Evolutionary conservation across 306 rosid genomes (phyloP).

Genomic region (Luffa acutangula): DNA sequence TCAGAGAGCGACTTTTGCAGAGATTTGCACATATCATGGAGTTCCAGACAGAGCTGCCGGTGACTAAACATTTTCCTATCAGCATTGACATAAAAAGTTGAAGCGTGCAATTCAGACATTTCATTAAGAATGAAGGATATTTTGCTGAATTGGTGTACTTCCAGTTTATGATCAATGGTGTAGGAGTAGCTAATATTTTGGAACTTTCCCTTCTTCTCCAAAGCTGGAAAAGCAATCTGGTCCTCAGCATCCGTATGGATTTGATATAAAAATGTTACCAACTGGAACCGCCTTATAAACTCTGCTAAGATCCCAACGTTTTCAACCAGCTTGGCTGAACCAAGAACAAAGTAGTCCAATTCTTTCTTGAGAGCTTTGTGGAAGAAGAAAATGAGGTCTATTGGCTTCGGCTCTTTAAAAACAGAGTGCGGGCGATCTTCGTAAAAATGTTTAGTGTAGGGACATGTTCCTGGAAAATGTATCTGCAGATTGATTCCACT

Average conservation of each 20-base stretch:
- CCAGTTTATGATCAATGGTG: constrained; percentile 74
- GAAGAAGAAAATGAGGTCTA: constrained; percentile 68
- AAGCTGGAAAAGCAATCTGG: constrained; percentile 86
- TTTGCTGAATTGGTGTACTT: constrained; percentile 39
- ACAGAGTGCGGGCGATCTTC: constrained; percentile 24
- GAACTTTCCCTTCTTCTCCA: constrained; percentile 64
- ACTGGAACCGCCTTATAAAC: constrained; percentile 48
- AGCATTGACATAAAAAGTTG: constrained; percentile 29
- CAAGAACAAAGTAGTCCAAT: constrained; percentile 67
- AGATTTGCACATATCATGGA: constrained; percentile 67
- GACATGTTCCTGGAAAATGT: constrained; percentile 51
- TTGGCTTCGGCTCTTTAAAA: constrained; percentile 53
- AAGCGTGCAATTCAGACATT: constrained; percentile 40
- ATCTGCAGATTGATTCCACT: constrained; percentile 52
- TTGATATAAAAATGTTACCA: constrained; percentile 56
- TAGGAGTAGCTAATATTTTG: constrained; percentile 82
- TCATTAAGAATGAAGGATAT: constrained; percentile 56
- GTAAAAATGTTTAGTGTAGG: constrained; percentile 25
- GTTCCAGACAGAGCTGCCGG: constrained; percentile 41
- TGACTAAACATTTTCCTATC: constrained; percentile 29
- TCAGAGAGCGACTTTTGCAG: constrained; percentile 41
- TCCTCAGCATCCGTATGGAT: constrained; percentile 91
- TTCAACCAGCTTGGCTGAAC: constrained; percentile 63
- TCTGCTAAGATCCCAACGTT: constrained; percentile 41
- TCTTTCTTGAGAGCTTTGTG: constrained; percentile 94